Percentiles rank a stretch among this genome's conserved stretches.
phyloP scores from a whole-genome alignment of 2,329 filamentous ascomycete species.

The Arthrobotrys iridis region DNA sequence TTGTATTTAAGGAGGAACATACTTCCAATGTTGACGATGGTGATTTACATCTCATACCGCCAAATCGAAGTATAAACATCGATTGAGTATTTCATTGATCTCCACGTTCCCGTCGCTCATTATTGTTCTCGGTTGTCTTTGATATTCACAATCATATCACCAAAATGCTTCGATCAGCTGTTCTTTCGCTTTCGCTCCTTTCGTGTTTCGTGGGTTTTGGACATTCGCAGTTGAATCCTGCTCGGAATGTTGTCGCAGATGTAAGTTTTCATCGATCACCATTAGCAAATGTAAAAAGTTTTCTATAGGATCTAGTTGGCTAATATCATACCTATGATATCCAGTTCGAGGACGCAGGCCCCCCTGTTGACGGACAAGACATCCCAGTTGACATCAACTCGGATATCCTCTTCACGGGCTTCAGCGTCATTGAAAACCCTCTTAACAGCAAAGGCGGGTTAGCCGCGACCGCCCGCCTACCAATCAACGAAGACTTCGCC shows the following conservation, averaged over 20 bases:
- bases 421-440: not conserved
- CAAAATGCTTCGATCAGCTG: conserved; percentile 22
- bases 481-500: not conserved
- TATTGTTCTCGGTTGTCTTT: not conserved
- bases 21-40: not conserved
- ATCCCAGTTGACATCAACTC: conserved; percentile 12
- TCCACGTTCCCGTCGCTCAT: not conserved
- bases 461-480: not conserved
- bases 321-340: not conserved
- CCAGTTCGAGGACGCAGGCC: conserved; percentile 17
- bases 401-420: not conserved
- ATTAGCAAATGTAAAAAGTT: too few species aligned
- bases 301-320: too few species aligned
- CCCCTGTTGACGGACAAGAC: not conserved
- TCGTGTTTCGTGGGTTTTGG: conserved; percentile 21
- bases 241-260: conserved; percentile 1
- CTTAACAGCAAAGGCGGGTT: not conserved
- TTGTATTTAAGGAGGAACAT: conserved; percentile 24
- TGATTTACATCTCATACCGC: conserved; percentile 17
- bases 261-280: too few species aligned
- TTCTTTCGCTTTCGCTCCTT: conserved; percentile 20
- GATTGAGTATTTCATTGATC: conserved; percentile 2
- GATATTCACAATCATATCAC: not conserved
- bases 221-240: conserved; percentile 2
- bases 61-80: conserved; percentile 7